Conservation (phyloP, 768 basidiomycete genomes). For the Suillus hirtellus region DNA sequence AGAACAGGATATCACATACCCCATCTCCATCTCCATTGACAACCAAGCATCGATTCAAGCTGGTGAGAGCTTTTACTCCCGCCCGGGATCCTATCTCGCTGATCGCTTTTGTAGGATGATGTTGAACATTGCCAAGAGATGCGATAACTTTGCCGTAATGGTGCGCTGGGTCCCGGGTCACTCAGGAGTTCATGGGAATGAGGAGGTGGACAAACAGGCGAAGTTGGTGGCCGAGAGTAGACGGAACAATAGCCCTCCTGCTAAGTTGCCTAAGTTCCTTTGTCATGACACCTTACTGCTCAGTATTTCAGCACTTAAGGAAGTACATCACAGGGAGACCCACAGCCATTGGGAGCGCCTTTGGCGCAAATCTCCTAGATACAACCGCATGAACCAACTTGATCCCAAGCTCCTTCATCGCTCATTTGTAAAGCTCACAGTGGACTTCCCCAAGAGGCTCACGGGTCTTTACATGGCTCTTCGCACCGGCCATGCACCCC, state of each 20-base stretch:
- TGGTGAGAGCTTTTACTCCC: not conserved
- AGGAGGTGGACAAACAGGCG: not conserved
- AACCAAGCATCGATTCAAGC: slow-evolving; percentile 18
- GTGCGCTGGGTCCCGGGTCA: slow-evolving; percentile 8
- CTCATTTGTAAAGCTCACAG: slow-evolving; percentile 2
- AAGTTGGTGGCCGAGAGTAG: not conserved
- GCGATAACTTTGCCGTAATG: accelerated
- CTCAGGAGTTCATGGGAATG: not conserved
- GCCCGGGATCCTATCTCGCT: not conserved
- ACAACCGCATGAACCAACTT: not conserved
- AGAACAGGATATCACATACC: not conserved
- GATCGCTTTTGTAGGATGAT: not conserved
- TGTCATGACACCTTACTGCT: not conserved
- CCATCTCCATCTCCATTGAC: slow-evolving; percentile 15
- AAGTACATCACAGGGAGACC: not conserved
- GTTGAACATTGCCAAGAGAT: not conserved
- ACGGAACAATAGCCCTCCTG: not conserved
- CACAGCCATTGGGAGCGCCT: not conserved
- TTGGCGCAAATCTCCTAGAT: slow-evolving; percentile 8
- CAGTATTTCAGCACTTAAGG: not conserved
- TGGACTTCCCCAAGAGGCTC: slow-evolving; percentile 14
- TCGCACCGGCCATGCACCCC: slow-evolving; percentile 30
- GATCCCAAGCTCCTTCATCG: not conserved
- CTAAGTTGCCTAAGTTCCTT: not conserved
- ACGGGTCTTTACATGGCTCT: slow-evolving; percentile 32